Conservation (phyloP, 805 yeast genomes). For the Candida ascalaphidarum region DNA sequence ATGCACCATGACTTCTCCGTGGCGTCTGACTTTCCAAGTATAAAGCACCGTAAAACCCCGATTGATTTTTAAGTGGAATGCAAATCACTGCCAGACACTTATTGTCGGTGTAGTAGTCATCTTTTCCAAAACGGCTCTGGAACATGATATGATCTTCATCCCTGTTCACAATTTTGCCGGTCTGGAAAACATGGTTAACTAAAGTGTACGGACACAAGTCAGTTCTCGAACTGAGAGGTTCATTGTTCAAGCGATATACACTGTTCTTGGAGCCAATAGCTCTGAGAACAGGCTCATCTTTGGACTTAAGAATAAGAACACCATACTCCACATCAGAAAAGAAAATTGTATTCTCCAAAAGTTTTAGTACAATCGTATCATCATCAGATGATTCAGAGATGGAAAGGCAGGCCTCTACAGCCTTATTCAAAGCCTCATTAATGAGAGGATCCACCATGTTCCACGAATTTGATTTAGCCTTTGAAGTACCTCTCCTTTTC, state of each 20-base stretch:
- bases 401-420: conserved; percentile 37
- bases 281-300: conserved; percentile 15
- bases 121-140: conserved; percentile 24
- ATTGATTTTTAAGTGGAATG: conserved; percentile 35
- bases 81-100: conserved; percentile 30
- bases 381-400: conserved; percentile 39
- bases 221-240: conserved; percentile 27
- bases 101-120: conserved; percentile 30
- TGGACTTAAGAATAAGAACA: conserved; percentile 14
- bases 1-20: conserved; percentile 2
- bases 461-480: too few relatives aligned
- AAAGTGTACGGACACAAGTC: conserved; percentile 37
- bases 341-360: conserved; percentile 29
- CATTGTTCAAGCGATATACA: conserved; percentile 15
- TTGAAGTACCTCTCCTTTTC: too few relatives aligned
- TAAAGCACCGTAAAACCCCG: conserved; percentile 36
- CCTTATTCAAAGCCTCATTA: too few relatives aligned
- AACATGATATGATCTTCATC: conserved; percentile 26
- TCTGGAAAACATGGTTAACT: conserved; percentile 27
- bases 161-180: conserved; percentile 27
- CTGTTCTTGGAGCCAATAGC: conserved; percentile 20
- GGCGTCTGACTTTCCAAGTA: conserved; percentile 25
- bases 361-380: conserved; percentile 24
- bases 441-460: too few relatives aligned
- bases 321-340: conserved; percentile 29